These are phyloP conservation scores for Pezicula neosporulosa DNA, from an alignment of 2,329 filamentous ascomycete genomes.

Conservation along the genomic window DNA sequence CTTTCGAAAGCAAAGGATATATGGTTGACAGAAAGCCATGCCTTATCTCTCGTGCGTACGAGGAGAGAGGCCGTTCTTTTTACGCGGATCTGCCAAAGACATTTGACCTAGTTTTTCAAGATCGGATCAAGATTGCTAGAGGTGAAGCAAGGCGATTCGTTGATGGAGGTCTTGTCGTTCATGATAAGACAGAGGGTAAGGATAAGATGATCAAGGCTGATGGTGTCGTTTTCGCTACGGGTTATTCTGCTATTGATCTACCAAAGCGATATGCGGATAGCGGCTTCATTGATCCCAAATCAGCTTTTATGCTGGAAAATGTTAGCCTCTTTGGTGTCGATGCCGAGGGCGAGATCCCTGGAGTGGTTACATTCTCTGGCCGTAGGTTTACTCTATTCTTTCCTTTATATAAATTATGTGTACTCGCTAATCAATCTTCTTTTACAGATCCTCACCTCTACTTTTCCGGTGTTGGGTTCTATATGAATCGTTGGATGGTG, in stretches of 20 bases:
- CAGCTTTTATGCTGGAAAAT: not conserved
- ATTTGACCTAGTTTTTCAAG: not conserved
- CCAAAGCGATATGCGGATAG: not conserved
- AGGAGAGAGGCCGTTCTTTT: not conserved
- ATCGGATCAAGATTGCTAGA: conserved; percentile 1
- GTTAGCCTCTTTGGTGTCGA: not conserved
- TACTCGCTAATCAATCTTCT: not conserved
- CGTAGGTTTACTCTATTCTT: not conserved
- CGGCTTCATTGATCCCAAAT: conserved; percentile 1
- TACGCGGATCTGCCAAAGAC: not conserved
- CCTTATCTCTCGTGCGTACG: not conserved
- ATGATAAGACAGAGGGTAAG: not conserved
- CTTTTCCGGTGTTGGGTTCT: not conserved
- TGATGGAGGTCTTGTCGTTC: not conserved
- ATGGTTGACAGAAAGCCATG: not conserved
- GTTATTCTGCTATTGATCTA: not conserved
- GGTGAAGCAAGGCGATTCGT: not conserved
- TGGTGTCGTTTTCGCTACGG: not conserved
- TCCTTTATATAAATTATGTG: not conserved
- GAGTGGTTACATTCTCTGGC: not conserved
- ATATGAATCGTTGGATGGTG: not conserved
- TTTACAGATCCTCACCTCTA: not conserved
- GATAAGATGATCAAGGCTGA: not conserved
- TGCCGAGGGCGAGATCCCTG: not conserved
- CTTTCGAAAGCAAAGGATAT: not conserved